Base-by-base conservation (phyloP, 768 basidiomycete genomes). In the Tricholoma terreum region DNA sequence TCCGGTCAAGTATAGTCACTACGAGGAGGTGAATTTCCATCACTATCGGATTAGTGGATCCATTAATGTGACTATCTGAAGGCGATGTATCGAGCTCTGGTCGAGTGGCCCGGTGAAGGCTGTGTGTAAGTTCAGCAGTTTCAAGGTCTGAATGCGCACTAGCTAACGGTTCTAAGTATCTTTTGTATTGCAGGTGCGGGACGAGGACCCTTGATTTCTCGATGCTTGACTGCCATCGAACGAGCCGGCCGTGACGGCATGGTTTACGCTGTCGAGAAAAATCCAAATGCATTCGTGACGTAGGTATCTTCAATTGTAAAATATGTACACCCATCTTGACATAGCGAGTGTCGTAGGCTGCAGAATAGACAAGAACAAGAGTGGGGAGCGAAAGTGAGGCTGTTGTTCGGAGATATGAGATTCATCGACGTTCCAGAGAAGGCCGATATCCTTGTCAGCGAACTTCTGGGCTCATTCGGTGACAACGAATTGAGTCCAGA, bases 401-500 rank as follows among this genome's bases (percentile, higher is more conserved):
- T 99, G 35, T 65, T 98, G n/a, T 90, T 89, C 66, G 96, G 96
- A 2, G 97, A 99, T 71, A 98, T 99, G 97, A 81, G 97, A 14
- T 75, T 76, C 24, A 76, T 97, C 43, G 79, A 86, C 8, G 73
- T 96, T 1, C 94, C 96, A 5, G 92, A 97, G 64, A 80, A 83
- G 62, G 94, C 85, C 27, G 97, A 98, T 71, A 92, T 99, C 60
- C 76, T 99, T 57, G 88, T 99, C 65, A 96, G 91, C 74, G 97
- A 99, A 71, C 82, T 99, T 19, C 73, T 99, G 64, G 97, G 97
- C 3, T 95, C 93, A 4, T 98, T 99, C 75, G 97, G 96, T 1
- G 97, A 99, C 73, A 99, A 99, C 58, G 97, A 99, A 70, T 83
- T 98, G 49, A 95, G 94, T 67, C 97, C 97, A 0, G 97, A 99